These are phyloP conservation scores for Verbascum thapsus DNA, from an alignment of 257 asterid genomes.

Conservation along the genomic window DNA sequence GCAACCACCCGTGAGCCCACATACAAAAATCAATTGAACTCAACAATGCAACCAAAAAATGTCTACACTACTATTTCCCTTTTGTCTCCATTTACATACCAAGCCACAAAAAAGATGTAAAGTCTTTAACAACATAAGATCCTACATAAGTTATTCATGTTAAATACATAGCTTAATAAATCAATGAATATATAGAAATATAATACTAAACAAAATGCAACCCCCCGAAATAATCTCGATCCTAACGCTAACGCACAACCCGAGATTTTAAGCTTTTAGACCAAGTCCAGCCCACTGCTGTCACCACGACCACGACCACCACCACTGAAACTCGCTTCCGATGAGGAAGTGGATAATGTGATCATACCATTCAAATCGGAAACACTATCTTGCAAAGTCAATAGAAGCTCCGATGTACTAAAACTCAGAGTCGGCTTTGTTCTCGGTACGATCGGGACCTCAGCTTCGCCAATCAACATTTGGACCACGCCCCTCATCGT, in stretches of 20 bases:
- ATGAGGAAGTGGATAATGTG: conserved; percentile 60
- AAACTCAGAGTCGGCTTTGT: conserved; percentile 65
- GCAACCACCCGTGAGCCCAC: conserved; percentile 26
- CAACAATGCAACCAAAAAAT: conserved; percentile 29
- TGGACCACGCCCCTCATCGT: conserved; percentile 79
- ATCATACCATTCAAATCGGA: conserved; percentile 76
- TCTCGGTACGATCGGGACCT: conserved; percentile 69
- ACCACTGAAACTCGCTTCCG: conserved; percentile 53
- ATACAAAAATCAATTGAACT: conserved; percentile 17
- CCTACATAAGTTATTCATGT: conserved; percentile 18
- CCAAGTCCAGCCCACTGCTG: conserved; percentile 39
- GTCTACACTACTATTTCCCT: conserved; percentile 29
- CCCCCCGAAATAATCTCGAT: conserved; percentile 1
- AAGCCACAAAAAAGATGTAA: background rate
- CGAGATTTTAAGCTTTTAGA: conserved; percentile 17
- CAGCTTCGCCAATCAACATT: conserved; percentile 72
- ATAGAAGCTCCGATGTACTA: conserved; percentile 62
- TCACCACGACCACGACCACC: conserved; percentile 15
- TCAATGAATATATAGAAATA: conserved; percentile 38
- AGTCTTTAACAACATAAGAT: conserved; percentile 3
- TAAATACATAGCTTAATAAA: conserved; percentile 35
- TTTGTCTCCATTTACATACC: background rate
- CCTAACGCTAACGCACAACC: background rate
- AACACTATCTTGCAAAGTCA: conserved; percentile 74
- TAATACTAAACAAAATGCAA: conserved; percentile 2